Conservation (phyloP, 768 basidiomycete genomes). For the Lactarius vividus region DNA sequence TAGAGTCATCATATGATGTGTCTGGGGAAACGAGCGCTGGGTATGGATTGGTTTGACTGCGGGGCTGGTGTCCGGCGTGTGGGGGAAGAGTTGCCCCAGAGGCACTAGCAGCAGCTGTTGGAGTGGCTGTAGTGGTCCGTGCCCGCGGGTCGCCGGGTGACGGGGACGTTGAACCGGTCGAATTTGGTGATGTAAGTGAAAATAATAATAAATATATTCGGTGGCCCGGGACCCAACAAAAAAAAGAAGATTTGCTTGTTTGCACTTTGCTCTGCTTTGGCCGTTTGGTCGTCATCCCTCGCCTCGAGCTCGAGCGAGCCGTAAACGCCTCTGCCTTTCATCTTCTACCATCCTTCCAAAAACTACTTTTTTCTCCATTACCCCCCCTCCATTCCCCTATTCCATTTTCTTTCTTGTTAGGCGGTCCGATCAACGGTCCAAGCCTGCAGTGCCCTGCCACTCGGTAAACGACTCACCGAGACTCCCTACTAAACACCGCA, state of each 20-base stretch:
- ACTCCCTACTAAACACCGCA: background rate
- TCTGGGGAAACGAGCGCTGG: slow-evolving; percentile 17
- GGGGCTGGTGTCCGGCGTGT: slow-evolving; percentile 1
- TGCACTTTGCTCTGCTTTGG: slow-evolving; percentile 3
- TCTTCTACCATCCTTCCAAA: background rate
- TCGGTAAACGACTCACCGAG: slow-evolving; percentile 1
- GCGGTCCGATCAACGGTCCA: slow-evolving; percentile 3
- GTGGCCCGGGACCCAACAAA: background rate
- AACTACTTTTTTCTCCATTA: background rate
- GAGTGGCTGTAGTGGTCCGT: background rate
- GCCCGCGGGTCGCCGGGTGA: slow-evolving; percentile 16
- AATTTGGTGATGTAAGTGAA: background rate
- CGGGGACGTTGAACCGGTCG: background rate
- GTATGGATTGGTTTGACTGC: background rate
- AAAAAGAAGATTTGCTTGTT: background rate
- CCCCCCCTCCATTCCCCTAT: background rate
- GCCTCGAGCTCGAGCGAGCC: slow-evolving; percentile 5
- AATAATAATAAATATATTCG: background rate
- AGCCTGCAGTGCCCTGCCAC: slow-evolving; percentile 1
- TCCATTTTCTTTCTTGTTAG: background rate
- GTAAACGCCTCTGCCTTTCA: slow-evolving; percentile 13
- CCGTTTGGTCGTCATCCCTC: slow-evolving; percentile 15
- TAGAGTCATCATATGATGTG: slow-evolving; percentile 20
- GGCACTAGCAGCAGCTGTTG: background rate
- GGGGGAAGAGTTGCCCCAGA: slow-evolving; percentile 9